These are phyloP conservation scores for Brassica juncea DNA, from an alignment of 345 rosid genomes.

Conservation along the genomic window DNA sequence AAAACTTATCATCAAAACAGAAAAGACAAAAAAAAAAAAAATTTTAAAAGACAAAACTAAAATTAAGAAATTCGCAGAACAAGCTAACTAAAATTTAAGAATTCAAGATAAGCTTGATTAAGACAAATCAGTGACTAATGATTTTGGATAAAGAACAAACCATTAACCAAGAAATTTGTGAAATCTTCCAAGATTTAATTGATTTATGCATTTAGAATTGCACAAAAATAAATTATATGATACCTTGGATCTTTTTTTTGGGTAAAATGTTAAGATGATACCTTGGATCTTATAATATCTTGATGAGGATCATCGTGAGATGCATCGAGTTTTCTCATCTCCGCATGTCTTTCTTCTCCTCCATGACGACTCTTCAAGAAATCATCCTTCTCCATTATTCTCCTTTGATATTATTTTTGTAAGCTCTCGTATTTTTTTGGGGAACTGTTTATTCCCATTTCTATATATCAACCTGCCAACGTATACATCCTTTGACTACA, in stretches of 20 bases:
- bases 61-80: conserved; percentile 2
- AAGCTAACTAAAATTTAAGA: neutral
- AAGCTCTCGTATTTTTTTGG: conserved; percentile 39
- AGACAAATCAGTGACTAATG: neutral
- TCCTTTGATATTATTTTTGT: conserved; percentile 24
- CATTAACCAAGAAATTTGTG: conserved; percentile 1
- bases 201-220: neutral
- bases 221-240: neutral
- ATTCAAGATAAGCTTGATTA: neutral
- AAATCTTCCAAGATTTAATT: neutral
- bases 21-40: neutral
- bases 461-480: conserved; percentile 14
- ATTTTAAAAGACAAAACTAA: neutral
- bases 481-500: conserved; percentile 50
- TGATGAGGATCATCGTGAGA: conserved; percentile 35
- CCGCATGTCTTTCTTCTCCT: conserved; percentile 33
- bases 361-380: conserved; percentile 27
- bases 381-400: conserved; percentile 25
- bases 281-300: conserved; percentile 44
- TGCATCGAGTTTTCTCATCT: conserved; percentile 36
- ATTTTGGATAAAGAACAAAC: neutral
- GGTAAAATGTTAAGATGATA: neutral
- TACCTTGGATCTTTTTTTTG: conserved; percentile 27
- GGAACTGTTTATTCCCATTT: conserved; percentile 24
- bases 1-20: neutral